A percentile compares a stretch with the other conserved stretches of the same genome.
Evolutionary conservation across 306 rosid species (phyloP).

Genomic region (Purshia tridentata): DNA sequence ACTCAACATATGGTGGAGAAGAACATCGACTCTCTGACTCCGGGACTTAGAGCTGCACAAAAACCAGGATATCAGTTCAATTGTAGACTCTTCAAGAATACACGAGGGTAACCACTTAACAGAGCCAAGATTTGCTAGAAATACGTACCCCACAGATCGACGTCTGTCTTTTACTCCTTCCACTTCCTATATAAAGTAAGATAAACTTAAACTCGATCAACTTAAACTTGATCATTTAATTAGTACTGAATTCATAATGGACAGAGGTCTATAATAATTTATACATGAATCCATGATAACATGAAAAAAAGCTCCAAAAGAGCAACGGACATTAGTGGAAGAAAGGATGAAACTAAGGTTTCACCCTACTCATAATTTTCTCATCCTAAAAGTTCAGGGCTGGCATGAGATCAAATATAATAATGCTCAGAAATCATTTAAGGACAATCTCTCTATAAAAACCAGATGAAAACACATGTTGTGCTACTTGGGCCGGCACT

Average conservation of each 20-base stretch:
- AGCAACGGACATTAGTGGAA: background rate
- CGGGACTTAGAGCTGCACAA: constrained; percentile 71
- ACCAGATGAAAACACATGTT: background rate
- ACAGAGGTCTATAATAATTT: background rate
- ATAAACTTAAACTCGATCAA: no score
- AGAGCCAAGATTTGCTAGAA: constrained; percentile 9
- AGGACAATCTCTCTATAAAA: background rate
- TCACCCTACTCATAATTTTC: background rate
- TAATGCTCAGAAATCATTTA: background rate
- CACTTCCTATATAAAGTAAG: constrained; percentile 47
- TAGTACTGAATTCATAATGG: background rate
- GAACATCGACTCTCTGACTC: constrained; percentile 81
- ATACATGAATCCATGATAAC: background rate
- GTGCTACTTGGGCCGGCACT: no score
- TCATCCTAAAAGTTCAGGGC: background rate
- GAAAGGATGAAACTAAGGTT: background rate
- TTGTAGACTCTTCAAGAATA: constrained; percentile 9
- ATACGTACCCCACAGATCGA: constrained; percentile 66
- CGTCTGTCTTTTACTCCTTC: constrained; percentile 40
- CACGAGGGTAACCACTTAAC: constrained; percentile 5
- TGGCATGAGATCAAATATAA: background rate
- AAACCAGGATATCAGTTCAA: constrained; percentile 23
- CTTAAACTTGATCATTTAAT: background rate
- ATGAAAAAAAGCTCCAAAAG: background rate
- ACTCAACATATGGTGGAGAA: constrained; percentile 98